A percentile compares a stretch with the other conserved stretches of the same genome.
These are phyloP conservation scores for Petrea volubilis DNA, from an alignment of 257 asterid species.

Conservation along the genomic window DNA sequence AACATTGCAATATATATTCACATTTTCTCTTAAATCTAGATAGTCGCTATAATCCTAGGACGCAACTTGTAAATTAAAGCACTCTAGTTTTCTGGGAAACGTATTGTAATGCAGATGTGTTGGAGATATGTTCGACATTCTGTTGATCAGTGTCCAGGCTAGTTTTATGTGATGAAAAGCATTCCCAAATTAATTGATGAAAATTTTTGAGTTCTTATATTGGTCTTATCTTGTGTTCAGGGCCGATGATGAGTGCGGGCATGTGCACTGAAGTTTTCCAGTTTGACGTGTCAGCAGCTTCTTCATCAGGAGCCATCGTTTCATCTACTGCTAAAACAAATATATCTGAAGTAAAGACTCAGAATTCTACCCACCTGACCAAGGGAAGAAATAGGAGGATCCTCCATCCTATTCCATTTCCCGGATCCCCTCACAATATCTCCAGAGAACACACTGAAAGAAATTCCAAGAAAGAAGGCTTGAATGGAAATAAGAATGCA, in stretches of 20 bases:
- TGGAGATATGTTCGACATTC: conserved; percentile 12
- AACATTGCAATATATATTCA: background rate
- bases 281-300: conserved; percentile 75
- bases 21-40: conserved; percentile 3
- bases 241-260: conserved; percentile 91
- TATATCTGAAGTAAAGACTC: conserved; percentile 41
- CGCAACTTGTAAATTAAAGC: background rate
- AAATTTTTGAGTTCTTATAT: background rate
- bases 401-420: conserved; percentile 60
- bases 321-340: conserved; percentile 50
- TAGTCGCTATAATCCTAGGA: conserved; percentile 12
- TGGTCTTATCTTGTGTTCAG: conserved; percentile 39
- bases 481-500: conserved; percentile 41
- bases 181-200: too few species aligned
- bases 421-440: conserved; percentile 55
- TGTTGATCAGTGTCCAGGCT: background rate
- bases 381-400: conserved; percentile 72
- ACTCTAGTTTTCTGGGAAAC: background rate
- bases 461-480: conserved; percentile 45
- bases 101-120: background rate
- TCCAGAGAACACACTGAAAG: conserved; percentile 48
- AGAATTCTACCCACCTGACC: conserved; percentile 48
- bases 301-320: conserved; percentile 68
- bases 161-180: background rate
- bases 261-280: conserved; percentile 98